Conservation (phyloP, 129 eudicot species). For the Artemisia tridentata region DNA sequence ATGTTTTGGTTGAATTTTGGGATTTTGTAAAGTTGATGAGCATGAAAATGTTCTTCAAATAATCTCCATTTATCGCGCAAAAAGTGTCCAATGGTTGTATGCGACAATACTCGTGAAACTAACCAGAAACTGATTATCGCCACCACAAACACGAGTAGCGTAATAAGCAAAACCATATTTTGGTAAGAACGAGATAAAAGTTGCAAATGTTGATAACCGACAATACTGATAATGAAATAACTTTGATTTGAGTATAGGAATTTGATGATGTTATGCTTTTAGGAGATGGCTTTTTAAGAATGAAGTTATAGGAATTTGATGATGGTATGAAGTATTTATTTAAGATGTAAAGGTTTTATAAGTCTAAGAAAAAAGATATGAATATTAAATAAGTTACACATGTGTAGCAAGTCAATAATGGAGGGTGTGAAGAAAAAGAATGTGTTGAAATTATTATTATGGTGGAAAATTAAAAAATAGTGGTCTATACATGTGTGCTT, state of each 20-base stretch:
- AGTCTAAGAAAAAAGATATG: slow-evolving; percentile 11
- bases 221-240: background rate
- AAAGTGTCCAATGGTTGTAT: slow-evolving; percentile 34
- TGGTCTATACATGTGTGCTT: slow-evolving; percentile 34
- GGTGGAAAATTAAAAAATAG: slow-evolving; percentile 16
- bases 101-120: slow-evolving; percentile 37
- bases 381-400: slow-evolving; percentile 10
- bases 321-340: background rate
- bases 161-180: slow-evolving; percentile 33
- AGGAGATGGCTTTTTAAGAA: slow-evolving; percentile 23
- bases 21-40: slow-evolving; percentile 67
- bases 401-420: slow-evolving; percentile 31
- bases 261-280: background rate
- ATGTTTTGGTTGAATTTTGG: slow-evolving; percentile 78
- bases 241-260: too few relatives aligned
- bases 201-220: background rate
- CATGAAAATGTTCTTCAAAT: slow-evolving; percentile 55
- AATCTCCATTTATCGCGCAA: slow-evolving; percentile 43
- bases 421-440: slow-evolving; percentile 33
- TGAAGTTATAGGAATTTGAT: slow-evolving; percentile 23
- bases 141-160: slow-evolving; percentile 20
- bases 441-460: slow-evolving; percentile 13
- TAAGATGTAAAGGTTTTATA: slow-evolving; percentile 5
- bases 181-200: background rate
- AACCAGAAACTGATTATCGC: slow-evolving; percentile 28